A percentile compares a stretch with the other conserved stretches of the same genome.
Conservation (phyloP, 1,139 yeast species). For the Yamadazyma jaroonii region DNA sequence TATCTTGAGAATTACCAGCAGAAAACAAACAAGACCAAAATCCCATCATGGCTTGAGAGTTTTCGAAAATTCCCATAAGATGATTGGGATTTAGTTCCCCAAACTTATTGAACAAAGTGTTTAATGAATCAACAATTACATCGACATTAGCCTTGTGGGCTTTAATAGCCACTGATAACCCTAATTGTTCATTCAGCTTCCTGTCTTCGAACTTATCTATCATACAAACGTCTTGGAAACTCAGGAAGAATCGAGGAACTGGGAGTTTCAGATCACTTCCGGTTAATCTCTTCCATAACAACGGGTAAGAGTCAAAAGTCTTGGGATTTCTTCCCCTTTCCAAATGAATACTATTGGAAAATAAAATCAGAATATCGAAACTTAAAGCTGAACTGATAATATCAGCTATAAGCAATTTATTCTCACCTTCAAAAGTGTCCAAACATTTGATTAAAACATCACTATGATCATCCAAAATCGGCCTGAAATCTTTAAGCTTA, state of each 20-base stretch:
- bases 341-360: constrained; percentile 50
- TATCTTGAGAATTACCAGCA: constrained; percentile 60
- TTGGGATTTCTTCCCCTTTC: constrained; percentile 36
- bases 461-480: constrained; percentile 27
- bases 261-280: constrained; percentile 34
- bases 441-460: constrained; percentile 5
- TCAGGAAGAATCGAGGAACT: constrained; percentile 14
- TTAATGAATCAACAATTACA: constrained; percentile 20
- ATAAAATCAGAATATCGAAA: constrained; percentile 56
- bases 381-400: constrained; percentile 46
- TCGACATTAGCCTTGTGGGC: constrained; percentile 34
- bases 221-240: constrained; percentile 43
- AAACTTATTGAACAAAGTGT: constrained; percentile 30
- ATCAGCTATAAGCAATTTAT: constrained; percentile 15
- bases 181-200: constrained; percentile 20
- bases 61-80: constrained; percentile 31
- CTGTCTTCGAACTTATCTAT: constrained; percentile 33
- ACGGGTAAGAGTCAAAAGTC: constrained; percentile 43
- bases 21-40: constrained; percentile 71
- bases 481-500: constrained; percentile 30
- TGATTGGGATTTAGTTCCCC: constrained; percentile 41
- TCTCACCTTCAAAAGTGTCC: background rate
- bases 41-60: constrained; percentile 39
- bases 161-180: constrained; percentile 11
- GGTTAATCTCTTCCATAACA: constrained; percentile 36